A percentile compares a stretch with the other conserved stretches of the same genome.
phyloP scores from a whole-genome alignment of 2,329 filamentous ascomycete species.

The Trichocomaceae sp. region DNA sequence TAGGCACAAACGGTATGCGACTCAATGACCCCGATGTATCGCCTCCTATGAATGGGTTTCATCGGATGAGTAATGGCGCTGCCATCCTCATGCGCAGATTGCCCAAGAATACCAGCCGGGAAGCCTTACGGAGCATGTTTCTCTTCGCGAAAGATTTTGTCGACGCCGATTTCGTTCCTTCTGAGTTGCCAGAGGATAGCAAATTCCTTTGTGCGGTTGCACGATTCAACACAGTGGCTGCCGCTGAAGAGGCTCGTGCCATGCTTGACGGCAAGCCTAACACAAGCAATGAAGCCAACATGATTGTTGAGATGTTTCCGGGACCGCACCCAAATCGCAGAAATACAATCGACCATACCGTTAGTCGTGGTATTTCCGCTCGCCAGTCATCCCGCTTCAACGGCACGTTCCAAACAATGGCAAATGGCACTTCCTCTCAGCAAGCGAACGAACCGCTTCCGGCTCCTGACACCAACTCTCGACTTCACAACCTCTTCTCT shows the following conservation, averaged over 20 bases:
- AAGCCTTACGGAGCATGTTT: slow-evolving; percentile 56
- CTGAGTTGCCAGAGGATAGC: slow-evolving; percentile 50
- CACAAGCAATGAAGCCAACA: slow-evolving; percentile 53
- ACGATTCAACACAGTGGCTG: slow-evolving; percentile 50
- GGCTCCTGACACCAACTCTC: slow-evolving; percentile 43
- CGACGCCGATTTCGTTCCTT: slow-evolving; percentile 51
- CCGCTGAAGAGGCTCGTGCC: slow-evolving; percentile 54
- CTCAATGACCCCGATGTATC: slow-evolving; percentile 30
- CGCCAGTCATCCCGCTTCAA: slow-evolving; percentile 56
- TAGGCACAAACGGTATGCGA: slow-evolving; percentile 28
- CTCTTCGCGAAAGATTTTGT: slow-evolving; percentile 60
- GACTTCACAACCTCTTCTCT: slow-evolving; percentile 53
- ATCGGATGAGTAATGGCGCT: slow-evolving; percentile 26
- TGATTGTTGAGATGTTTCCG: slow-evolving; percentile 51
- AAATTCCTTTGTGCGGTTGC: slow-evolving; percentile 54
- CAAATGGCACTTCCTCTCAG: slow-evolving; percentile 35
- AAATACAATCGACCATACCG: slow-evolving; percentile 49
- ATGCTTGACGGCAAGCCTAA: slow-evolving; percentile 58
- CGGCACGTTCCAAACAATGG: slow-evolving; percentile 54
- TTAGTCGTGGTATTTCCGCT: slow-evolving; percentile 29
- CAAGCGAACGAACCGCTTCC: slow-evolving; percentile 49
- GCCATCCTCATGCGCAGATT: slow-evolving; percentile 54
- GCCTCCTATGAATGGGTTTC: slow-evolving; percentile 30
- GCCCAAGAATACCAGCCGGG: slow-evolving; percentile 51
- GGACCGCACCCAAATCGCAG: slow-evolving; percentile 38